Evolutionary conservation across 2,329 filamentous ascomycete genomes (phyloP), one percentile per base, ranked within the genome.

Genomic region (Tothia fuscella): DNA sequence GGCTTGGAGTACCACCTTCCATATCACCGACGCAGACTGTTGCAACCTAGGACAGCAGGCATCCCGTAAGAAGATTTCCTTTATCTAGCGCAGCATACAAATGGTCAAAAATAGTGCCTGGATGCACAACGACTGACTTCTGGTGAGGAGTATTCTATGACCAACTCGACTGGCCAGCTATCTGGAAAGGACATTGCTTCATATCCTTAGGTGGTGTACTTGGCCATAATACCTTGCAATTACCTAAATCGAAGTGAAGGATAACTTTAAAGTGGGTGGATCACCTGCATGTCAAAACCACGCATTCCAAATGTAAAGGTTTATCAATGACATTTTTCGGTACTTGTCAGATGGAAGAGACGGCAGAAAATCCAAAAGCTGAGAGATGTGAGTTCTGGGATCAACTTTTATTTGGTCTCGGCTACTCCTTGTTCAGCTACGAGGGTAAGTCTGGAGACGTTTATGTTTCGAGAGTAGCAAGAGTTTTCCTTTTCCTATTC

Each of bases 31-130:
- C n/a, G n/a, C n/a, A n/a, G n/a, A n/a, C n/a, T n/a, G n/a, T n/a
- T n/a, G n/a, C n/a, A n/a, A n/a, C n/a, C n/a, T n/a, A n/a, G n/a
- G n/a, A n/a, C n/a, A n/a, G n/a, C n/a, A n/a, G n/a, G n/a, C n/a
- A n/a, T n/a, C n/a, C n/a, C n/a, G n/a, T n/a, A n/a, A n/a, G n/a
- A n/a, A n/a, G n/a, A n/a, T n/a, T n/a, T 19, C 19, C 19, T 17
- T 33, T 32, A 12, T 33, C 16, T 12, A 31, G 17, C 16, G 42
- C 19, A 16, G 19, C 21, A 26, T 40, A 38, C n/a, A 71, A 46
- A 22, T 68, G 63, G 1, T 68, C 70, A 12, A 59, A 44, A 16
- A 71, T 65, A 14, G 67, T 56, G n/a, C 70, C 70, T 0, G 70
- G 70, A 44, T 73, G 69, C 3, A 71, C 47, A 0, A 63, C 56